Evolutionary conservation across 1,284 basidiomycete species (phyloP), one percentile per base, ranked within the genome.

Genomic region (Apiotrichum montevideense): DNA sequence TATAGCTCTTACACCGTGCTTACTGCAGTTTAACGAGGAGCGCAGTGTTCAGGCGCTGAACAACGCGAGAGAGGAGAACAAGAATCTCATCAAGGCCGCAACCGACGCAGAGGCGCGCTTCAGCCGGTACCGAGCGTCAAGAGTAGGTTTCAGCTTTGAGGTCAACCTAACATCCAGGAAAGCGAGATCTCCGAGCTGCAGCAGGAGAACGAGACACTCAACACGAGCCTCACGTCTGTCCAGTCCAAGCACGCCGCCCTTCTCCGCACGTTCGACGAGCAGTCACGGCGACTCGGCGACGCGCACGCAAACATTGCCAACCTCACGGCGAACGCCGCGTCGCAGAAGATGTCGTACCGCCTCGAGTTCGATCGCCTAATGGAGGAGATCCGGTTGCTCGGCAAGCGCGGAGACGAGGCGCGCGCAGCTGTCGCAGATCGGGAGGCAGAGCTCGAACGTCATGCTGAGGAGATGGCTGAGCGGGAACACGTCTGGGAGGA

Each of bases 401-500:
- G 77, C 62, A 72, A 63, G 51, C 66, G 72, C 33, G 66, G 63
- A 1, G 67, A 70, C 32, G 71, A 75, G 40, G 70, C 72, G n/a
- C 56, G 72, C n/a, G 49, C 61, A 2, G 63, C 66, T 1, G 69
- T 77, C 4, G 58, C 66, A 4, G 73, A 75, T 41, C 62, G 74
- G 21, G 76, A 78, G 54, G 61, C 71, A 6, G 75, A 77, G 56
- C 55, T 77, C 14, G 70, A 74, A 50, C 57, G 65, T 11, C 45
- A 70, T 49, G 61, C 77, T 5, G 67, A 71, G 7, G 66, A 72
- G 11, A 68, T 75, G 49, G 69, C 67, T 6, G 72, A 77, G 14
- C 67, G 72, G 39, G 78, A 79, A 62, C 69, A 72, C 32, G 59
- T 62, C 1, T 72, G 77, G 37, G 70, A 73, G 56, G 76, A 75